Evolutionary conservation across 768 basidiomycete species (phyloP).

Genomic region (Rubroboletus pulcherrimus): DNA sequence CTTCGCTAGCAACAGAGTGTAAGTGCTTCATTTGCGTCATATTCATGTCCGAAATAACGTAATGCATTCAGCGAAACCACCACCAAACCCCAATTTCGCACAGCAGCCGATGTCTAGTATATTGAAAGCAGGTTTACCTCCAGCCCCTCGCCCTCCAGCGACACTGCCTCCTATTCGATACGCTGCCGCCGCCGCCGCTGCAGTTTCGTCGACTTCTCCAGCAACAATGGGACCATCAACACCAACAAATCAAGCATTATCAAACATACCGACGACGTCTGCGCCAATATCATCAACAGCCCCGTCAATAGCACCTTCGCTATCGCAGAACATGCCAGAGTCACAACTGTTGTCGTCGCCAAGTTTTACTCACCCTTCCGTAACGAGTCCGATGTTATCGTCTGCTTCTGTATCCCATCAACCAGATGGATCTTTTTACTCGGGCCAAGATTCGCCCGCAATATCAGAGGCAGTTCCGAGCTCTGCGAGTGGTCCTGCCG

Average conservation of each 20-base stretch:
- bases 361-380: conserved; percentile 80
- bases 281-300: conserved; percentile 41
- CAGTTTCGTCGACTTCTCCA: conserved; percentile 25
- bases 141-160: conserved; percentile 49
- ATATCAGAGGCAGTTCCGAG: conserved; percentile 60
- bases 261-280: conserved; percentile 28
- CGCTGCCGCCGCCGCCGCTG: conserved; percentile 79
- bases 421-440: conserved; percentile 65
- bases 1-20: conserved; percentile 63
- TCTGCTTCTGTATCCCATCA: conserved; percentile 64
- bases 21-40: conserved; percentile 18
- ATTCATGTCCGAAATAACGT: conserved; percentile 5
- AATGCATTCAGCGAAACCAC: conserved; percentile 49
- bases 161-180: conserved; percentile 81
- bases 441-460: conserved; percentile 68
- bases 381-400: conserved; percentile 78
- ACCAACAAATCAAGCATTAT: conserved; percentile 36
- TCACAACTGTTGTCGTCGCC: conserved; percentile 58
- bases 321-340: conserved; percentile 34
- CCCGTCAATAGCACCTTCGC: conserved; percentile 35
- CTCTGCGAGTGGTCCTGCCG: conserved; percentile 43
- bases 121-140: conserved; percentile 67
- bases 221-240: conserved; percentile 21
- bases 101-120: conserved; percentile 76
- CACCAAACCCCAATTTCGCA: conserved; percentile 75